Evolutionary conservation across 2,329 filamentous ascomycete genomes (phyloP).

Genomic region (Aspergillus ochraceus): DNA sequence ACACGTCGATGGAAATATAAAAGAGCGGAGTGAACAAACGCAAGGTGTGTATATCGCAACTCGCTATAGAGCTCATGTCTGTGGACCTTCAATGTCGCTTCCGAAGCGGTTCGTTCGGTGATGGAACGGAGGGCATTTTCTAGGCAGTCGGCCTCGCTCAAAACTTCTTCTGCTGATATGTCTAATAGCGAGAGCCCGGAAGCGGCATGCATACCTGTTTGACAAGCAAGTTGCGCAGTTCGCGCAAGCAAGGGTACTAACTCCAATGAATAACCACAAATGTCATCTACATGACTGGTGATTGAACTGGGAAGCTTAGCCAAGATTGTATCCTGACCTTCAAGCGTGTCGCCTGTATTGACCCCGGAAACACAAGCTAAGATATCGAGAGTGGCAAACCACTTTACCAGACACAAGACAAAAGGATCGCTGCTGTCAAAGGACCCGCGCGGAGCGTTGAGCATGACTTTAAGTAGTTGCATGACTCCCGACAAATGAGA

Average conservation of each 20-base stretch:
- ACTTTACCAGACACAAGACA: conserved; percentile 26
- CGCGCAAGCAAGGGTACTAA: conserved; percentile 26
- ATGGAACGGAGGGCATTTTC: conserved; percentile 14
- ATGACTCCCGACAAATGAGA: conserved; percentile 28
- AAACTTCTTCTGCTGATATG: not conserved
- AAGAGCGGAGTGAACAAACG: conserved; percentile 29
- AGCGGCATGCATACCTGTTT: not conserved
- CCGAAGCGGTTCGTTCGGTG: conserved; percentile 7
- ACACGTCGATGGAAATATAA: conserved; percentile 31
- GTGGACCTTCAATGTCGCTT: conserved; percentile 1
- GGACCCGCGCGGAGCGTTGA: conserved; percentile 15
- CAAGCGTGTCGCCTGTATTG: conserved; percentile 4
- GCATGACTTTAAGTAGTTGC: conserved; percentile 19
- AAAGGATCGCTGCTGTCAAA: conserved; percentile 15
- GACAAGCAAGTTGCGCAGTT: conserved; percentile 19
- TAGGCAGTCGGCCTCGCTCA: conserved; percentile 9
- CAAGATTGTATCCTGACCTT: conserved; percentile 13
- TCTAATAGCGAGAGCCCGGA: not conserved
- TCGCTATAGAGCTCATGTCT: conserved; percentile 16
- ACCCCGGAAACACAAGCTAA: conserved; percentile 27
- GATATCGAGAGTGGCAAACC: conserved; percentile 31
- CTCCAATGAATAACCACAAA: conserved; percentile 31
- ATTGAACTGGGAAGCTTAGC: conserved; percentile 1
- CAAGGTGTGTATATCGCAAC: conserved; percentile 23
- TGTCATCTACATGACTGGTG: conserved; percentile 24